Evolutionary conservation across 345 rosid genomes (phyloP), one percentile per base, ranked within the genome.

Genomic region (Moringa oleifera): DNA sequence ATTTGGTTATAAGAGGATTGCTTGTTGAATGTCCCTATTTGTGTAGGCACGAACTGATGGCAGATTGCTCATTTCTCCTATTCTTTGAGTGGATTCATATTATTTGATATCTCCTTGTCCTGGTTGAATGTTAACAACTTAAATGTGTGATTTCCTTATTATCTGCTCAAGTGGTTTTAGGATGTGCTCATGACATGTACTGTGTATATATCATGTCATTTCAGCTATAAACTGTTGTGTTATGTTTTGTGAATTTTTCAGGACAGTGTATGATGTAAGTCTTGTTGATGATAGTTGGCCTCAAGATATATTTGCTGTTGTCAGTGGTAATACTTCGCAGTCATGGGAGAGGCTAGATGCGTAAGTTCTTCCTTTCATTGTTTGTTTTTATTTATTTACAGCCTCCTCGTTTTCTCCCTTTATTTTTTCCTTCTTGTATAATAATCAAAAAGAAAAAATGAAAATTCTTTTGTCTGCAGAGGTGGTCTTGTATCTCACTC

Each of bases 261-360:
- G 99, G 90, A 72, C 95, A 24, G 96, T 85, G 0, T 94, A 83
- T 75, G 99, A 94, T 66, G 85, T 94, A 68, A 85, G 75, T 62
- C 77, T 94, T 20, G 51, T 68, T 18, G 97, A 90, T 71, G 80
- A 75, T 57, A 68, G 75, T 65, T 94, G 99, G 99, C 83, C 86
- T 49, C 61, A 81, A 71, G 83, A 75, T 21, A 51, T 49, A 7
- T 94, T 94, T 72, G 79, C 74, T 64, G 66, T 85, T 47, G 71
- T 90, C 71, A 77, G 72, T 46, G 97, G 97, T 20, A 94, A 90
- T 81, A 72, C 71, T 61, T 85, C 97, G 22, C 78, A 58, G 52
- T 79, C 99, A 36, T 94, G 99, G 99, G 99, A 90, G 63, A 83
- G 95, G 63, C 97, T 94, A 64, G 96, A 94, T 80, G 90, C 84